These are phyloP conservation scores for Rhodamnia argentea DNA, from an alignment of 345 rosid genomes.

Conservation along the genomic window DNA sequence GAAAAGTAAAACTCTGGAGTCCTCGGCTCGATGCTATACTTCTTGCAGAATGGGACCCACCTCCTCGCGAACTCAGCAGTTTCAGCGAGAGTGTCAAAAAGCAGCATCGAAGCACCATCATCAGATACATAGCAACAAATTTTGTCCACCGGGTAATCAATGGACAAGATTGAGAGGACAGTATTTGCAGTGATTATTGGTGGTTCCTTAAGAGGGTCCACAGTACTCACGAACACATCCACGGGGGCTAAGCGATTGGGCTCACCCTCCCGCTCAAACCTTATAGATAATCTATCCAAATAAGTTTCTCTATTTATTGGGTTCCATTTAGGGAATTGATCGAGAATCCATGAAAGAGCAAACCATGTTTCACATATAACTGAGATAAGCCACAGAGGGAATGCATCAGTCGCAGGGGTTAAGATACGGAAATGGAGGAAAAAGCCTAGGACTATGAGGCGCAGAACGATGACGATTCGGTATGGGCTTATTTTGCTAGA, in stretches of 20 bases:
- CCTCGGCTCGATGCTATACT: slow-evolving; percentile 77
- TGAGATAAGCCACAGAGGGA: slow-evolving; percentile 84
- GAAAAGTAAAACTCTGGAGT: slow-evolving; percentile 91
- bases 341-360: slow-evolving; percentile 93
- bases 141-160: slow-evolving; percentile 84
- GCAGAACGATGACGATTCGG: slow-evolving; percentile 84
- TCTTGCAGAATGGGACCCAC: slow-evolving; percentile 96
- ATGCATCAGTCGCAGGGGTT: slow-evolving; percentile 89
- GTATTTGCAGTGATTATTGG: slow-evolving; percentile 96
- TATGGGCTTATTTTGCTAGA: slow-evolving; percentile 92
- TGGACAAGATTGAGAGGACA: slow-evolving; percentile 64
- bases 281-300: slow-evolving; percentile 73
- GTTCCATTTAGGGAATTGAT: slow-evolving; percentile 96
- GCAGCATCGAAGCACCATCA: slow-evolving; percentile 95
- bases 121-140: slow-evolving; percentile 93
- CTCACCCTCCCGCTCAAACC: slow-evolving; percentile 84
- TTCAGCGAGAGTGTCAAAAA: slow-evolving; percentile 78
- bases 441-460: slow-evolving; percentile 63
- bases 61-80: slow-evolving; percentile 94
- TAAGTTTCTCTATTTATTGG: slow-evolving; percentile 89
- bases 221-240: slow-evolving; percentile 84
- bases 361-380: slow-evolving; percentile 96
- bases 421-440: slow-evolving; percentile 85
- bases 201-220: slow-evolving; percentile 98
- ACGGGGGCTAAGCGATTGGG: slow-evolving; percentile 69